Evolutionary conservation across 2,329 filamentous ascomycete species (phyloP).

Genomic region (Lecanosticta acicola): DNA sequence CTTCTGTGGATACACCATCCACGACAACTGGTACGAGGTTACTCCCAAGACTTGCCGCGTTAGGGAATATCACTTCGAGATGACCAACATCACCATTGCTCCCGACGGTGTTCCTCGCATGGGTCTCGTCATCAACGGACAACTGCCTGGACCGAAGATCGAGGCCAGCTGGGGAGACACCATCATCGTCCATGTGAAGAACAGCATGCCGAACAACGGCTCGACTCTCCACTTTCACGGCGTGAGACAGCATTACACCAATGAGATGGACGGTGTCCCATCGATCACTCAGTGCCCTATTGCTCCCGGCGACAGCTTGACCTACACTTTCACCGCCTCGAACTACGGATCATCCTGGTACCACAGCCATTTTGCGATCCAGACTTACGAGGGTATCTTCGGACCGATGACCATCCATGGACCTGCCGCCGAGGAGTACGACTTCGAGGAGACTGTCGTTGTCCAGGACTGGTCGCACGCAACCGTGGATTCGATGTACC

Average conservation of each 20-base stretch:
- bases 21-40: conserved; percentile 24
- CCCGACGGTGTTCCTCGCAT: conserved; percentile 22
- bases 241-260: conserved; percentile 45
- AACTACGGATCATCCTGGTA: conserved; percentile 40
- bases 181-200: conserved; percentile 29
- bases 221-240: conserved; percentile 50
- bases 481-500: conserved; percentile 35
- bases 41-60: conserved; percentile 26
- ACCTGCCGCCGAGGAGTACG: conserved; percentile 35
- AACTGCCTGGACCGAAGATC: conserved; percentile 23
- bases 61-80: conserved; percentile 24
- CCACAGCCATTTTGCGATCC: conserved; percentile 38
- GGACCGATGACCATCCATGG: conserved; percentile 40
- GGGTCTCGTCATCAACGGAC: conserved; percentile 22
- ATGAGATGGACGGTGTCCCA: conserved; percentile 45
- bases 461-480: conserved; percentile 38
- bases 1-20: conserved; percentile 34
- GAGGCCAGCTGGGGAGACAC: conserved; percentile 39
- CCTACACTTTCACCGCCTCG: conserved; percentile 34
- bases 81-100: conserved; percentile 17
- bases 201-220: conserved; percentile 33
- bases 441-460: conserved; percentile 34
- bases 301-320: conserved; percentile 29
- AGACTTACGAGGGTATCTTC: conserved; percentile 38
- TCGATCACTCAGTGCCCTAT: conserved; percentile 43